Percentiles rank a stretch among this genome's conserved stretches.
These are phyloP conservation scores for Helianthus annuus DNA, from an alignment of 129 eudicot genomes.

Conservation along the genomic window HanXRQr2.0-SUNRISE NC_035436.2:36930043-36930542, in stretches of 20 bases:
- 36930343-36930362: conserved; percentile 86
- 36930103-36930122: conserved; percentile 92
- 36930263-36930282: conserved; percentile 55
- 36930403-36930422: conserved; percentile 78
- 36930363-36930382: conserved; percentile 75
- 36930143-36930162: conserved; percentile 70
- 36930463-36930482: conserved; percentile 87
- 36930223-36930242: conserved; percentile 61
- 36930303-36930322: conserved; percentile 64
- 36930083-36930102: conserved; percentile 78
- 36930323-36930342: conserved; percentile 80
- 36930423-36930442: conserved; percentile 85
- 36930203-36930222: conserved; percentile 67
- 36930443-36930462: conserved; percentile 83
- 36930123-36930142: conserved; percentile 74
- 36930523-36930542: conserved; percentile 73
- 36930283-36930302: conserved; percentile 55
- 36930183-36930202: conserved; percentile 67
- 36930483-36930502: conserved; percentile 72
- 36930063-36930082: conserved; percentile 61
- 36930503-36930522: conserved; percentile 69
- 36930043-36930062: conserved; percentile 51
- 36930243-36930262: conserved; percentile 40
- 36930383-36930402: conserved; percentile 81
- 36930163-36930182: conserved; percentile 77